A percentile compares a stretch with the other conserved stretches of the same genome.
Evolutionary conservation across 345 rosid genomes (phyloP).

Genomic region (Cardamine chenopodiifolia): DNA sequence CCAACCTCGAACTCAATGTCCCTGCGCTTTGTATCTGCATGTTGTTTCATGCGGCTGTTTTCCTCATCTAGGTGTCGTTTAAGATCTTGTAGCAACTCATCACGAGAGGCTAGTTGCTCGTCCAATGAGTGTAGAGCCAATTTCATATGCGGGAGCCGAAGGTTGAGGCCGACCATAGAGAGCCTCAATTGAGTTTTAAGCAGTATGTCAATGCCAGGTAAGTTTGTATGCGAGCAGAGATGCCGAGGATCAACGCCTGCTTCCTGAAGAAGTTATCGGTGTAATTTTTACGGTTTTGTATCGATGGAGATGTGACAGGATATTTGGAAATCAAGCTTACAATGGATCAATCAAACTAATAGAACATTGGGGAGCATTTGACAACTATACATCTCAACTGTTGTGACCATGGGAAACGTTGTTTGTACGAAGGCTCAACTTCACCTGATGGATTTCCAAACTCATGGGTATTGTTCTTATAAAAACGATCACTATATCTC

Average conservation of each 20-base stretch:
- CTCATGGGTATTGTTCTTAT: constrained; percentile 62
- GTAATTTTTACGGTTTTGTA: constrained; percentile 11
- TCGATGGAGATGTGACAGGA: neutral
- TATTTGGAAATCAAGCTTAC: neutral
- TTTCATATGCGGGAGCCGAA: no score
- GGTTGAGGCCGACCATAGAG: no score
- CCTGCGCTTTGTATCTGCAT: no score
- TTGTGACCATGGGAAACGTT: constrained; percentile 81
- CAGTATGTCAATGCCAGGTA: constrained; percentile 43
- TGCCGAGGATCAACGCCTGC: constrained; percentile 82
- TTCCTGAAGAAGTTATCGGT: constrained; percentile 85
- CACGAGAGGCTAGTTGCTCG: no score
- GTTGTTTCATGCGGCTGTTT: no score
- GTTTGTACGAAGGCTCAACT: constrained; percentile 83
- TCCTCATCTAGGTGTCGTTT: no score
- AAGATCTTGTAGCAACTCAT: no score
- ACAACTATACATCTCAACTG: constrained; percentile 72
- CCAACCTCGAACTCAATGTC: no score
- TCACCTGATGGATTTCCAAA: constrained; percentile 83
- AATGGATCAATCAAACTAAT: neutral
- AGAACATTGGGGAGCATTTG: constrained; percentile 82
- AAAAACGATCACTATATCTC: neutral
- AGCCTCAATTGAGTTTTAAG: neutral
- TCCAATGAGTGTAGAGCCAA: no score
- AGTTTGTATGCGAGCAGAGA: constrained; percentile 83